Evolutionary conservation across 345 rosid genomes (phyloP).

Genomic region (Kandelia obovata): DNA sequence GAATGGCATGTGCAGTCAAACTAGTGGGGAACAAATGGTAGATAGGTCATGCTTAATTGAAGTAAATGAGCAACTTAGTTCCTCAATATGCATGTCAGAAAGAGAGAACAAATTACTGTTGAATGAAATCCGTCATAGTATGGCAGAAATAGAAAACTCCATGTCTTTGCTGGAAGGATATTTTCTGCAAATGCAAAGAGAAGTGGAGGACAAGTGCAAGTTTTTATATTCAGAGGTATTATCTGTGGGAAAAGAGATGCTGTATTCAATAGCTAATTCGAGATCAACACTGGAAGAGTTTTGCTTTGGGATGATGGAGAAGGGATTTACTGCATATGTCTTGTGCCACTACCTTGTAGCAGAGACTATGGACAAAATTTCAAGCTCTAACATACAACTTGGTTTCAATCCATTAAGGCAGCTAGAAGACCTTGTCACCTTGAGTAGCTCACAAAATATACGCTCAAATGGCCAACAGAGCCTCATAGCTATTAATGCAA

Average conservation of each 20-base stretch:
- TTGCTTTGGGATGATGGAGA: slow-evolving; percentile 51
- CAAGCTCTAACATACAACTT: slow-evolving; percentile 26
- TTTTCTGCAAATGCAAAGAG: slow-evolving; percentile 55
- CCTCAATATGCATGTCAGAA: slow-evolving; percentile 45
- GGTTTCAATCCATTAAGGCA: slow-evolving; percentile 17
- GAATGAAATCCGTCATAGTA: slow-evolving; percentile 37
- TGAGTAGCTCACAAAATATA: slow-evolving; percentile 13
- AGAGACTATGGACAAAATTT: slow-evolving; percentile 32
- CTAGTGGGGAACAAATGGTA: slow-evolving; percentile 45
- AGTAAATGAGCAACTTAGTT: slow-evolving; percentile 60
- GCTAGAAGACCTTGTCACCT: slow-evolving; percentile 20
- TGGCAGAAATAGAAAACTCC: slow-evolving; percentile 44
- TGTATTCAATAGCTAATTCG: slow-evolving; percentile 35
- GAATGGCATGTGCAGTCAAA: slow-evolving; percentile 52
- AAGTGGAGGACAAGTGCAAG: slow-evolving; percentile 49
- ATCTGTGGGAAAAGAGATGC: slow-evolving; percentile 46
- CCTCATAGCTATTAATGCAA: slow-evolving; percentile 15
- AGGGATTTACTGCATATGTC: slow-evolving; percentile 47
- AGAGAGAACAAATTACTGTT: slow-evolving; percentile 47
- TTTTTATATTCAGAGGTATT: slow-evolving; percentile 42
- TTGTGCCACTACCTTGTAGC: slow-evolving; percentile 48
- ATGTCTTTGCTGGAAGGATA: slow-evolving; percentile 56
- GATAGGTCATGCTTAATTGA: slow-evolving; percentile 46
- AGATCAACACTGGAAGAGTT: slow-evolving; percentile 56
- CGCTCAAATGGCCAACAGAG: slow-evolving; percentile 19